Conservation (phyloP, 805 yeast genomes). For the Candida takata region DNA sequence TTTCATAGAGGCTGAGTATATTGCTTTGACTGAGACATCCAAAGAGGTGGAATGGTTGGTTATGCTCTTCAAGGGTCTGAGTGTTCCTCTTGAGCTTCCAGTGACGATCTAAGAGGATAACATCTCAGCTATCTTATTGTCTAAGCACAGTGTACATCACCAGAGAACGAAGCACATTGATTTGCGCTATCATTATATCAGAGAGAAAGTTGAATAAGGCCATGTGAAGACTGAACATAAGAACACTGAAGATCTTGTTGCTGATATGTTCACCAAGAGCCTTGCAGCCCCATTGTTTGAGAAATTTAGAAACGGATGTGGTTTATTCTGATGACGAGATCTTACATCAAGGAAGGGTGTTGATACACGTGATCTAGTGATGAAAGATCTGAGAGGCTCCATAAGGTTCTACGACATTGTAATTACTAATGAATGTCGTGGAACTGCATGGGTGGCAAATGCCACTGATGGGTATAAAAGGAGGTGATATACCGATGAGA, state of each 20-base stretch:
- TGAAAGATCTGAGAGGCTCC: too few relatives aligned
- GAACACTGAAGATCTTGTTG: not conserved
- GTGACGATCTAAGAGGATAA: conserved; percentile 1
- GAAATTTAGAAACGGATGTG: not conserved
- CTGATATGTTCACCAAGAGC: not conserved
- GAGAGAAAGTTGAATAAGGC: conserved; percentile 1
- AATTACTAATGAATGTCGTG: too few relatives aligned
- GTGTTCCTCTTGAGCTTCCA: not conserved
- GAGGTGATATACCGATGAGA: too few relatives aligned
- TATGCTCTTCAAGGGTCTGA: not conserved
- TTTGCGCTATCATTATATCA: not conserved
- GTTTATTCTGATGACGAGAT: too few relatives aligned
- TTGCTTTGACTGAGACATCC: conserved; percentile 1
- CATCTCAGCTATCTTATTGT: not conserved
- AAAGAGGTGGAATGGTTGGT: conserved; percentile 3
- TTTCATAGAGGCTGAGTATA: conserved; percentile 4
- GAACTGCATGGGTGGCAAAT: too few relatives aligned
- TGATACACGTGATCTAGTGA: too few relatives aligned
- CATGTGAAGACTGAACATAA: not conserved
- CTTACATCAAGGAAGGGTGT: too few relatives aligned
- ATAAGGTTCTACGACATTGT: too few relatives aligned
- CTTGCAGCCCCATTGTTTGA: not conserved
- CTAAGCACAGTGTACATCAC: not conserved
- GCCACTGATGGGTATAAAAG: too few relatives aligned
- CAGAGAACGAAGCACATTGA: conserved; percentile 1